Evolutionary conservation across 73 alveolate genomes (phyloP).

Genomic region (Tetrahymena malaccensis): DNA sequence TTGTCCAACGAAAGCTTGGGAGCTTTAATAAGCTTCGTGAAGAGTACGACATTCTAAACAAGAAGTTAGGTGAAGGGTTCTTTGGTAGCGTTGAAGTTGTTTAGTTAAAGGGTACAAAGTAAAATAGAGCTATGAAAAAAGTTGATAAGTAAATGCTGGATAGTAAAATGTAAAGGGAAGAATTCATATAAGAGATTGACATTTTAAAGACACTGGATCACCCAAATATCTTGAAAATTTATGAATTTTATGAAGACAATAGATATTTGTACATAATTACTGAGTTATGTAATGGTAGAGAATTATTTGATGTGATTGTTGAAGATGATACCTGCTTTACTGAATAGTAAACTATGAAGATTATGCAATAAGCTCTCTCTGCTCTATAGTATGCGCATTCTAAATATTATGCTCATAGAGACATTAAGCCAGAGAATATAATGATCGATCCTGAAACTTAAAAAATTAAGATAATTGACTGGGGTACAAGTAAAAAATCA

Average conservation of each 20-base stretch:
- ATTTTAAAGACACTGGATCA: constrained; percentile 28
- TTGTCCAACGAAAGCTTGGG: neutral
- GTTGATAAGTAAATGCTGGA: neutral
- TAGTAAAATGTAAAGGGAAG: neutral
- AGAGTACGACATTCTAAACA: neutral
- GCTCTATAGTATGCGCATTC: constrained; percentile 30
- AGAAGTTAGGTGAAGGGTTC: neutral
- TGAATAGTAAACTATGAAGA: constrained; percentile 4
- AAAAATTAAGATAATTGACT: constrained; percentile 19
- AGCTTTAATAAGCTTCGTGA: neutral
- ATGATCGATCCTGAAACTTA: neutral
- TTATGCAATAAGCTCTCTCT: constrained; percentile 16
- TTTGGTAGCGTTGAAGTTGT: neutral
- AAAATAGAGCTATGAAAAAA: neutral
- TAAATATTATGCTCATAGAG: constrained; percentile 17
- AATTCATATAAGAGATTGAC: constrained; percentile 3
- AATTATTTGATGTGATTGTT: constrained; percentile 15
- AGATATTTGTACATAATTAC: constrained; percentile 13
- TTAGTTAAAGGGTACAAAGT: neutral
- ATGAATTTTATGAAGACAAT: constrained; percentile 30
- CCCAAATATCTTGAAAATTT: constrained; percentile 30
- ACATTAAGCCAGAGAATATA: constrained; percentile 23
- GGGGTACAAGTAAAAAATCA: neutral
- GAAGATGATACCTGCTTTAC: neutral
- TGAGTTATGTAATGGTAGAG: constrained; percentile 34